A percentile compares a stretch with the other conserved stretches of the same genome.
phyloP scores from a whole-genome alignment of 2,329 filamentous ascomycete genomes.

The Anisogramma anomala region DNA sequence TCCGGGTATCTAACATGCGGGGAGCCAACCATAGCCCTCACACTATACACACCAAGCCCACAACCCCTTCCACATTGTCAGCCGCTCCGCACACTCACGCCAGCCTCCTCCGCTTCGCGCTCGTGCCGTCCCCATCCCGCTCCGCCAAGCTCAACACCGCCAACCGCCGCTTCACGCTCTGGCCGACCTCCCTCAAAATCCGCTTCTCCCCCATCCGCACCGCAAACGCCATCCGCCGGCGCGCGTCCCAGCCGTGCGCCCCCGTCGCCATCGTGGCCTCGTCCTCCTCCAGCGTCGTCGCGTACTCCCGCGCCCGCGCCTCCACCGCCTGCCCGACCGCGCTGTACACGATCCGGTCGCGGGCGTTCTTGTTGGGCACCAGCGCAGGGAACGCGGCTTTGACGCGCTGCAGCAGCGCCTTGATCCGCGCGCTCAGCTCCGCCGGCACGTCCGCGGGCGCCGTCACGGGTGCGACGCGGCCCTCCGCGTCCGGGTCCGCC shows the following conservation, averaged over 20 bases:
- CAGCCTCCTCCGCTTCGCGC: constrained; percentile 19
- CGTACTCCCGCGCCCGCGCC: constrained; percentile 19
- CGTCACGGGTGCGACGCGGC: constrained; percentile 24
- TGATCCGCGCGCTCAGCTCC: constrained; percentile 41
- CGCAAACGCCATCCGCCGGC: constrained; percentile 22
- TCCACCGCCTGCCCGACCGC: constrained; percentile 25
- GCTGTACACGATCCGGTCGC: constrained; percentile 34
- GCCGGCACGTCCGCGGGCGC: constrained; percentile 33
- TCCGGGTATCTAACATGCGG: too few species aligned
- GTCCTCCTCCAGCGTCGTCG: constrained; percentile 23
- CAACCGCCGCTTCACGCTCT: constrained; percentile 16
- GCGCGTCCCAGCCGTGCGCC: neutral
- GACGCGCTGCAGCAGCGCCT: constrained; percentile 36
- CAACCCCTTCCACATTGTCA: too few species aligned
- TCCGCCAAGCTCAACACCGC: constrained; percentile 13
- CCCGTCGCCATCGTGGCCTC: neutral
- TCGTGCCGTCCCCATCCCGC: constrained; percentile 15
- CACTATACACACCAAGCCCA: too few species aligned
- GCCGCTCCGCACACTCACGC: too few species aligned
- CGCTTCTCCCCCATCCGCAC: constrained; percentile 27
- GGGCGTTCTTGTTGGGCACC: constrained; percentile 37
- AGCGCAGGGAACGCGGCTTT: constrained; percentile 33
- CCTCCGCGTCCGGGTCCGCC: constrained; percentile 39
- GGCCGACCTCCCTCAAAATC: constrained; percentile 21
- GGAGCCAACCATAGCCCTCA: too few species aligned